A percentile compares a stretch with the other conserved stretches of the same genome.
Evolutionary conservation across 352 stramenopile genomes (phyloP).

Genomic region (Phytopythium kandeliae): DNA sequence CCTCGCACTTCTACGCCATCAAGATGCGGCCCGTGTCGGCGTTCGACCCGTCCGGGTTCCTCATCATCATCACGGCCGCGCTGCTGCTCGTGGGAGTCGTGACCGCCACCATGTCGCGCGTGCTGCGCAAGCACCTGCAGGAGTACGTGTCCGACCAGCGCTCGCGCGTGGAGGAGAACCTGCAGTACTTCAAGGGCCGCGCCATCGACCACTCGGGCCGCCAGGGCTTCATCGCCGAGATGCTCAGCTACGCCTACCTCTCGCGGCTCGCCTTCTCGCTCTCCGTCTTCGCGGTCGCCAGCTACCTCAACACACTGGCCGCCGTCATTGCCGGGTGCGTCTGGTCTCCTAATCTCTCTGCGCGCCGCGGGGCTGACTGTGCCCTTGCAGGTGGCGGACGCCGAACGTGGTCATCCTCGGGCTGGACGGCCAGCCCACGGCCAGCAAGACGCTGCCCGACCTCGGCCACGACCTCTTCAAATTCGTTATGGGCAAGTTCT

Average conservation of each 20-base stretch:
- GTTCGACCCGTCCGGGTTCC: constrained; percentile 83
- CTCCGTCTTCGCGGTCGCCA: constrained; percentile 64
- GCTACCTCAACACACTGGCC: constrained; percentile 79
- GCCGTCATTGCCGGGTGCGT: constrained; percentile 68
- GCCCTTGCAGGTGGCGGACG: constrained; percentile 54
- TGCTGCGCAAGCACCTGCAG: constrained; percentile 66
- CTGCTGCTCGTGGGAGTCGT: constrained; percentile 66
- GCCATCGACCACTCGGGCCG: constrained; percentile 70
- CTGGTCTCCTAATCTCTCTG: too few species aligned
- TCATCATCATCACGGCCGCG: constrained; percentile 68
- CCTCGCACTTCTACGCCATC: constrained; percentile 80
- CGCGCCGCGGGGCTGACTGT: too few species aligned
- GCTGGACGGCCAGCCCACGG: constrained; percentile 49
- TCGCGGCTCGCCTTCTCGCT: constrained; percentile 77
- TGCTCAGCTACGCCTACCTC: constrained; percentile 84
- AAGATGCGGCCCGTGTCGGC: constrained; percentile 78
- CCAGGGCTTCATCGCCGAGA: constrained; percentile 83
- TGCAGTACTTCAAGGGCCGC: constrained; percentile 63
- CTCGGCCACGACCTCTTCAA: constrained; percentile 85
- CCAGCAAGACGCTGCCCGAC: constrained; percentile 73
- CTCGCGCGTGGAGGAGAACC: constrained; percentile 59
- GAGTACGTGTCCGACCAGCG: constrained; percentile 69
- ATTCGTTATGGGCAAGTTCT: constrained; percentile 81
- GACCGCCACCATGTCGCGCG: constrained; percentile 33
- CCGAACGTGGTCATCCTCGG: constrained; percentile 78